phyloP scores from a whole-genome alignment of 2,329 filamentous ascomycete species.

The Colletotrichum somersetense region DNA sequence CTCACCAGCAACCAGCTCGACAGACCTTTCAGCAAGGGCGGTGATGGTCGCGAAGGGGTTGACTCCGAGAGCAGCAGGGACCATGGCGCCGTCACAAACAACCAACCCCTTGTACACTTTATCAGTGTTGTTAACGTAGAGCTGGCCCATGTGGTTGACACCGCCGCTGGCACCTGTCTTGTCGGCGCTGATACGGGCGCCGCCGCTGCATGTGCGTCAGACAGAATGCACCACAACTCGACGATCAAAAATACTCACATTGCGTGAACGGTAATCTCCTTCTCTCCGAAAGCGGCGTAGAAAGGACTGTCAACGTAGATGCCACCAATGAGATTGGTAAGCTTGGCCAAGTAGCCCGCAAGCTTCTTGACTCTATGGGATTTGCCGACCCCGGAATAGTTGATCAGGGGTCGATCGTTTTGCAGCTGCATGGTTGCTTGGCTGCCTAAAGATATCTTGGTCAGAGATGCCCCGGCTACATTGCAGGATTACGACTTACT shows the following conservation, averaged over 20 bases:
- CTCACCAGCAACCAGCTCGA: constrained; percentile 62
- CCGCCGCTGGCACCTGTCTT: constrained; percentile 68
- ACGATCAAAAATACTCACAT: constrained; percentile 56
- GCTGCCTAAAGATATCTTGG: constrained; percentile 52
- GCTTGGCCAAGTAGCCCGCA: constrained; percentile 64
- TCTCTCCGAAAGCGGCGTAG: constrained; percentile 64
- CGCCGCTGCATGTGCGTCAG: constrained; percentile 52
- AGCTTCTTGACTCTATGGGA: constrained; percentile 67
- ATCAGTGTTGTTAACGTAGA: constrained; percentile 65
- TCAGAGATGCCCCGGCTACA: background rate
- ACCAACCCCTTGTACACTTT: constrained; percentile 70
- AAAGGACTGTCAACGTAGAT: constrained; percentile 71
- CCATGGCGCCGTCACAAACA: constrained; percentile 71
- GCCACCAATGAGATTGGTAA: constrained; percentile 70
- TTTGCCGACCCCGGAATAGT: constrained; percentile 70
- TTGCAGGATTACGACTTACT: constrained; percentile 48
- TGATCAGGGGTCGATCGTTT: constrained; percentile 69
- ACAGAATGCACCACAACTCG: background rate
- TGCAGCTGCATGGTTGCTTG: constrained; percentile 71
- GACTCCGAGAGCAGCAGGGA: constrained; percentile 72
- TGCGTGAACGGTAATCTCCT: constrained; percentile 75
- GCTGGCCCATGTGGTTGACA: constrained; percentile 70
- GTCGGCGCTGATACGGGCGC: constrained; percentile 72
- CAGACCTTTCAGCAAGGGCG: constrained; percentile 74
- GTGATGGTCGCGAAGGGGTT: constrained; percentile 79